These are phyloP conservation scores for Teunomyces barrocoloradensis DNA, from an alignment of 805 yeast species.

Conservation along the genomic window DNA sequence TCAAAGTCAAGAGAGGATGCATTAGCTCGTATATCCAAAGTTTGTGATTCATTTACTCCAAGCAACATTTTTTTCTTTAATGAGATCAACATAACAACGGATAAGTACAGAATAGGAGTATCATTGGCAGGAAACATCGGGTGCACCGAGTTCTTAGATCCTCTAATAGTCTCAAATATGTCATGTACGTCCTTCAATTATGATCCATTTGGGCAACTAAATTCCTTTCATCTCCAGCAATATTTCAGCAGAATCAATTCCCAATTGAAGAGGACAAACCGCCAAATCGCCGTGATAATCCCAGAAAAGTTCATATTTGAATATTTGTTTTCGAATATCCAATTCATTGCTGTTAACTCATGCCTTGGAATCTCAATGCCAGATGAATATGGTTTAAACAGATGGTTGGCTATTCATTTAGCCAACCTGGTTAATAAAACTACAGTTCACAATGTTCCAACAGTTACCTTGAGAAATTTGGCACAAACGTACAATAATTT, in stretches of 20 bases:
- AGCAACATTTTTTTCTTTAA: constrained; percentile 21
- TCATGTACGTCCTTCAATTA: constrained; percentile 7
- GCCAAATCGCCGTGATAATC: constrained; percentile 15
- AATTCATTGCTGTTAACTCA: constrained; percentile 13
- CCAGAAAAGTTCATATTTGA: constrained; percentile 14
- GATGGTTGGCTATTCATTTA: constrained; percentile 13
- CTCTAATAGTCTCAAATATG: constrained; percentile 16
- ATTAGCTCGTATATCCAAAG: constrained; percentile 1
- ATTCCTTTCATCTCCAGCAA: constrained; percentile 14
- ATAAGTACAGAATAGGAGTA: constrained; percentile 14
- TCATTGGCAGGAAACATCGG: constrained; percentile 20
- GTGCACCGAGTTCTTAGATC: constrained; percentile 21
- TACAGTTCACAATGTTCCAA: constrained; percentile 5
- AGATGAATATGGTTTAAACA: constrained; percentile 16
- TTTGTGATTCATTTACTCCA: constrained; percentile 8
- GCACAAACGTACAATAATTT: constrained; percentile 9
- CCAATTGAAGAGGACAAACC: constrained; percentile 8
- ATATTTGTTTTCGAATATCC: constrained; percentile 12
- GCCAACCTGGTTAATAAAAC: constrained; percentile 1
- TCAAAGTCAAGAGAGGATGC: neutral
- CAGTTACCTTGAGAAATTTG: constrained; percentile 8
- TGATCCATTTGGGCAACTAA: constrained; percentile 19
- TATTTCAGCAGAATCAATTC: constrained; percentile 17
- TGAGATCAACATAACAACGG: constrained; percentile 18
- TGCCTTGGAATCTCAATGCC: constrained; percentile 14